Percentiles rank a stretch among this genome's conserved stretches.
Conservation (phyloP, 176 grass and related monocot species). For the Chrysopogon serrulatus region DNA sequence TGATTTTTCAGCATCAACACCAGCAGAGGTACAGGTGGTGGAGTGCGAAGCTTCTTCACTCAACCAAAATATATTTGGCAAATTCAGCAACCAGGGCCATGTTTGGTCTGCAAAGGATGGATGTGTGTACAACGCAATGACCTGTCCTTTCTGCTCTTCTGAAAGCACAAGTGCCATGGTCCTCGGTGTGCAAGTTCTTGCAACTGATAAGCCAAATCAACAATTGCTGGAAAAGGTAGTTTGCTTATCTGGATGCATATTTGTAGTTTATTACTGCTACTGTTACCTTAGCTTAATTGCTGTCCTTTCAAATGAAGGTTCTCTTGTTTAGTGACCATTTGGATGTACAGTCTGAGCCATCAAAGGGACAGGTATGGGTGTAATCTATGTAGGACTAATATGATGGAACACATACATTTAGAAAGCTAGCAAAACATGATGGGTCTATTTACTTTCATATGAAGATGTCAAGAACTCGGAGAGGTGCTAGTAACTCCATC, state of each 20-base stretch:
- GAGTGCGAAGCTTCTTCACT: slow-evolving; percentile 57
- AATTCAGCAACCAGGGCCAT: slow-evolving; percentile 12
- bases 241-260: slow-evolving; percentile 1
- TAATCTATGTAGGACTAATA: neutral
- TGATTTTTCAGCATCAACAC: slow-evolving; percentile 3
- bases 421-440: slow-evolving; percentile 10
- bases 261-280: slow-evolving; percentile 13
- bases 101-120: slow-evolving; percentile 88
- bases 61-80: slow-evolving; percentile 41
- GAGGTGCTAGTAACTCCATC: neutral
- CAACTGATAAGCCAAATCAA: slow-evolving; percentile 62
- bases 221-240: slow-evolving; percentile 65
- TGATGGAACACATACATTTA: neutral
- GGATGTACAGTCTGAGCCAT: slow-evolving; percentile 45
- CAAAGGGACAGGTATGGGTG: slow-evolving; percentile 43
- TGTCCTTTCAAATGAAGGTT: slow-evolving; percentile 49
- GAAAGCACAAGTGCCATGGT: slow-evolving; percentile 6
- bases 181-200: slow-evolving; percentile 75
- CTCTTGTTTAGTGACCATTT: slow-evolving; percentile 67
- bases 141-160: slow-evolving; percentile 52
- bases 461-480: slow-evolving; percentile 16
- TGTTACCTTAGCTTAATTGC: neutral
- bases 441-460: slow-evolving; percentile 7
- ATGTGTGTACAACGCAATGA: slow-evolving; percentile 65
- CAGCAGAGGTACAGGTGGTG: slow-evolving; percentile 36